phyloP scores from a whole-genome alignment of 2,329 filamentous ascomycete species.

The Akanthomyces lecanii region DNA sequence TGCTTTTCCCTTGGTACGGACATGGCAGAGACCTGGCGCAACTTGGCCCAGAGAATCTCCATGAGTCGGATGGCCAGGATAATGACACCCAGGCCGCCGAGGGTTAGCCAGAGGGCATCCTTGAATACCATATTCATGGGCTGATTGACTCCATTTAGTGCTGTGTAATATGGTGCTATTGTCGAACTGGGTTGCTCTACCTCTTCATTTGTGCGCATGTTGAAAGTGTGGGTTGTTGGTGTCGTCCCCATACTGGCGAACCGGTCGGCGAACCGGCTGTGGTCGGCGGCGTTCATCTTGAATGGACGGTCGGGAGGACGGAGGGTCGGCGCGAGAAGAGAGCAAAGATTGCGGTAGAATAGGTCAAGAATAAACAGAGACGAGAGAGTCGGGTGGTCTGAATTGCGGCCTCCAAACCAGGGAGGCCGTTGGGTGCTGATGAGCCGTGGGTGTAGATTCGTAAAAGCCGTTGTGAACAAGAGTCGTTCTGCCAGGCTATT shows the following conservation, averaged over 20 bases:
- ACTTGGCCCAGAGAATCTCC: slow-evolving; percentile 51
- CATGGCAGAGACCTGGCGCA: slow-evolving; percentile 59
- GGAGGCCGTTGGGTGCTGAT: slow-evolving; percentile 5
- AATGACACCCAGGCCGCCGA: slow-evolving; percentile 52
- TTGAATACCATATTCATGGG: slow-evolving; percentile 53
- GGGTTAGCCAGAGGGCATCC: slow-evolving; percentile 56
- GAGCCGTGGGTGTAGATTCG: slow-evolving; percentile 6
- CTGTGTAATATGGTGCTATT: slow-evolving; percentile 52
- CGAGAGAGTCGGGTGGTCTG: not conserved
- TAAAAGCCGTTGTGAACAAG: not conserved
- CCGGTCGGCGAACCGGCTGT: slow-evolving; percentile 31
- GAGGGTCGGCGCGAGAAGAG: slow-evolving; percentile 9
- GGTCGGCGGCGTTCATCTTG: slow-evolving; percentile 26
- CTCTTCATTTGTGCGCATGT: slow-evolving; percentile 23
- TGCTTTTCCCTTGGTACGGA: slow-evolving; percentile 48
- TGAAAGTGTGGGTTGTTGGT: slow-evolving; percentile 28
- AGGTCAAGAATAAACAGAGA: slow-evolving; percentile 7
- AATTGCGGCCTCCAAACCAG: slow-evolving; percentile 13
- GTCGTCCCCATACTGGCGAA: slow-evolving; percentile 27
- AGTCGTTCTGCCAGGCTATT: not conserved
- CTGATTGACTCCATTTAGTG: slow-evolving; percentile 59
- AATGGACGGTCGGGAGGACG: not conserved
- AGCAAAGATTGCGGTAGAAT: slow-evolving; percentile 10
- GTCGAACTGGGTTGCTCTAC: slow-evolving; percentile 39
- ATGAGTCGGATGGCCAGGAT: slow-evolving; percentile 51